Evolutionary conservation across 768 basidiomycete genomes (phyloP), one percentile per base, ranked within the genome.

Genomic region (Hydnum rufescens): DNA sequence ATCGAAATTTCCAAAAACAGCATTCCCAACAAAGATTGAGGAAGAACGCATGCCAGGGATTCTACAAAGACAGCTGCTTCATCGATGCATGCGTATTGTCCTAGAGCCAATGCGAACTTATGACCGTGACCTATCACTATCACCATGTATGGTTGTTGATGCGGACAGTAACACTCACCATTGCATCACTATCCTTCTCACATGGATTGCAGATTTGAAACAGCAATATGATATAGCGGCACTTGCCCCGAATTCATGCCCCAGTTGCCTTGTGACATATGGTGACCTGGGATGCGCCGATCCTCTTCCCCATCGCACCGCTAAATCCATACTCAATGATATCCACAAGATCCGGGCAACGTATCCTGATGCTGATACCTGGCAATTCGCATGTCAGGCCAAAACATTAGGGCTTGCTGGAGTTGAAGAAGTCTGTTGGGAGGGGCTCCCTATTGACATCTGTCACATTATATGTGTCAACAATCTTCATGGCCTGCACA

Each of bases 341-440:
- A 31, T 54, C 36, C 19, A 34, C 47, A 22, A 19, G 30, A 3
- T n/a, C 30, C 28, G 3, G 43, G 26, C 6, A 58, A 60, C 0
- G 67, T 65, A 54, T 57, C 67, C 4, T 65, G 65, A 0, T 68
- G 73, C 57, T 67, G 71, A 53, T 72, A 71, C 0, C 70, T 74
- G 53, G 71, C 22, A 42, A 5, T 42, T n/a, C n/a, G 19, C 32
- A 13, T 66, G 13, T 64, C 73, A 0, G 63, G 67, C 3, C 36
- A 55, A 6, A 0, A 63, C 66, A 0, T 61, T 58, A 4, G 57
- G 58, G 49, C 31, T 4, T 22, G 58, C 62, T 47, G 58, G 57
- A 44, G 49, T 51, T 6, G 68, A 67, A 48, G 68, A 65, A 0
- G 58, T 52, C 31, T 51, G 13, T 59, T 66, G 4, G n/a, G 46